Evolutionary conservation across 116 monocot genomes (phyloP), one percentile per base, ranked within the genome.

Genomic region (Cymodocea nodosa): DNA sequence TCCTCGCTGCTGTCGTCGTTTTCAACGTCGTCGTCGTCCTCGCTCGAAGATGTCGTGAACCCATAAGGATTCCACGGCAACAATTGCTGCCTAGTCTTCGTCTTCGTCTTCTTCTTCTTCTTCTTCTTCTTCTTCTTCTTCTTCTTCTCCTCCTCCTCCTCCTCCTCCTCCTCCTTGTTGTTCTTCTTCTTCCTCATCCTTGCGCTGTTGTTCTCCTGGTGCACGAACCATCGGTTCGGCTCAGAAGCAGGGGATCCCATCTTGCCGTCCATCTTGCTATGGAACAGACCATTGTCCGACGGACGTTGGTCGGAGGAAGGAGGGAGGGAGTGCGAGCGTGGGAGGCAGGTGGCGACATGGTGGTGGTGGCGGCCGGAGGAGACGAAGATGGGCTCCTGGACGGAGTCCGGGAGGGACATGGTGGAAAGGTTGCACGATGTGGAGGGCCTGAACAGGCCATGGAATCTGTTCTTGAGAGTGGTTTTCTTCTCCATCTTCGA

Each of bases 271-370:
- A 10, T 51, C 8, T 51, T 39, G n/a, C 15, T 68, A 53, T n/a
- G 72, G 79, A 4, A 73, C 72, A 35, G 71, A 53, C 67, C 44
- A 44, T 10, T 44, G 6, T 44, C 44, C 44, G 44, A 44, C 44
- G 3, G 57, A 19, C 37, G 52, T 36, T 39, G 56, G 22, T 17
- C 30, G 30, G 23, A 40, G 58, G 53, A 39, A 59, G 51, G 35
- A 24, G 60, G 59, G 54, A 37, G 51, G 44, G 82, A 75, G 30
- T 62, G 69, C 14, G 80, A 70, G 50, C 62, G 81, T 6, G 60
- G 59, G 56, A 74, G 63, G 14, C 10, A 14, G 62, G 37, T 6
- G 39, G 11, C 34, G 51, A 14, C 2, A 51, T 37, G 49, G n/a
- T 14, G 61, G 48, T 52, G 44, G 70, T 3, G 30, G 30, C 30